phyloP scores from a whole-genome alignment of 2,329 filamentous ascomycete genomes.

The Huntiella bhutanensis region DNA sequence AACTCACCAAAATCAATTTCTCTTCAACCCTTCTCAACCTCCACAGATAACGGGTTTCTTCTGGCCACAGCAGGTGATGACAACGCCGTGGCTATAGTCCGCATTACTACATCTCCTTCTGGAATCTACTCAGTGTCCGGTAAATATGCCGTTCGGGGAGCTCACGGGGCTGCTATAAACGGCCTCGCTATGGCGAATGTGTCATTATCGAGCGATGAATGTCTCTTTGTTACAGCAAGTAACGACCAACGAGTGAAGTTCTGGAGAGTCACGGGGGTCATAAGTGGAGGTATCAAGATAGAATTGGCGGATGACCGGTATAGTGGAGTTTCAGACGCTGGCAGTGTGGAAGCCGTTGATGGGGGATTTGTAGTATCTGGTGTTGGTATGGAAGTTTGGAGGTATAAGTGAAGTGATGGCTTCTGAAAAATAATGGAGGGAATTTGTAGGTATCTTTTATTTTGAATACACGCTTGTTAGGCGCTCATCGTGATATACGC shows the following conservation, averaged over 20 bases:
- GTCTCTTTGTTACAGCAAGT: conserved; percentile 25
- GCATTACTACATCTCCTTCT: conserved; percentile 1
- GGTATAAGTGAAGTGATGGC: not conserved
- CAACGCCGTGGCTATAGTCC: conserved; percentile 44
- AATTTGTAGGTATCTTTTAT: no score
- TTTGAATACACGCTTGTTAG: no score
- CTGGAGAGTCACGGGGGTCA: conserved; percentile 24
- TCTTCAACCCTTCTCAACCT: conserved; percentile 31
- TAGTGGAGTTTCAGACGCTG: conserved; percentile 42
- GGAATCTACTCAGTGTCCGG: conserved; percentile 7
- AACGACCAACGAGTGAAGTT: conserved; percentile 43
- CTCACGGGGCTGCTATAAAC: conserved; percentile 57
- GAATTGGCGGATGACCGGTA: conserved; percentile 30
- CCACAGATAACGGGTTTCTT: conserved; percentile 42
- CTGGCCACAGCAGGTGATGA: conserved; percentile 75
- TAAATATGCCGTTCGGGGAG: conserved; percentile 25
- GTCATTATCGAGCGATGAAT: not conserved
- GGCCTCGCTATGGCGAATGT: conserved; percentile 20
- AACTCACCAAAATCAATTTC: conserved; percentile 56
- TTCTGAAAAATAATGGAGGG: no score
- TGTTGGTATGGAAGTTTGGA: conserved; percentile 30
- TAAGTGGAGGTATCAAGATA: conserved; percentile 15
- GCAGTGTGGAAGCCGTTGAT: conserved; percentile 27
- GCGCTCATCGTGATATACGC: no score
- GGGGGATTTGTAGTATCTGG: conserved; percentile 23